Conservation (phyloP, 2,329 filamentous ascomycete species). For the Aspergillus fructus region DNA sequence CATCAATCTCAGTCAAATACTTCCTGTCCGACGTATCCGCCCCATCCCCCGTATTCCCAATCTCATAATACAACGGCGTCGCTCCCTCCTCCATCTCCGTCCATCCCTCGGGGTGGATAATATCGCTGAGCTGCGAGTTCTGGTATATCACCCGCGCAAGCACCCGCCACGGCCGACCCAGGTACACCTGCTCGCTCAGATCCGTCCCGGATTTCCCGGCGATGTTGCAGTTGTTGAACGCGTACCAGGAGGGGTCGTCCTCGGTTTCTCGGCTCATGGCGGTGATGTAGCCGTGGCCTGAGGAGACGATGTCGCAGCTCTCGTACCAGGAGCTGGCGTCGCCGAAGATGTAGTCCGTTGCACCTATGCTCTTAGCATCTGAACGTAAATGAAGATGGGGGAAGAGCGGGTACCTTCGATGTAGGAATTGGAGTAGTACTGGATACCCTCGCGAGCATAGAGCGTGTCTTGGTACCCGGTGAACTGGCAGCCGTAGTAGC, state of each 20-base stretch:
- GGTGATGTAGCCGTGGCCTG: constrained; percentile 32
- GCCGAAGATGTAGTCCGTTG: constrained; percentile 39
- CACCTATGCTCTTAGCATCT: constrained; percentile 18
- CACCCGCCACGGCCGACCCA: constrained; percentile 35
- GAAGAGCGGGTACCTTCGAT: constrained; percentile 25
- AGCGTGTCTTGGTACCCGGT: constrained; percentile 38
- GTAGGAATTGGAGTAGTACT: constrained; percentile 35
- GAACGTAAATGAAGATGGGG: too few relatives aligned
- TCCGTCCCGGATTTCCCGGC: constrained; percentile 19
- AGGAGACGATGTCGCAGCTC: constrained; percentile 34
- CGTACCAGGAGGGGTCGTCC: constrained; percentile 31
- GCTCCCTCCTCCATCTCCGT: constrained; percentile 31
- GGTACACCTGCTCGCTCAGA: constrained; percentile 27
- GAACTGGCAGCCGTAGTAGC: constrained; percentile 37
- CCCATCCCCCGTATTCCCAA: constrained; percentile 27
- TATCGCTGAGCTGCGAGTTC: constrained; percentile 26
- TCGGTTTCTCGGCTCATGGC: constrained; percentile 28
- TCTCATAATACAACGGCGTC: constrained; percentile 34
- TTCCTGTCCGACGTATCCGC: constrained; percentile 19
- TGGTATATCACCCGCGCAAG: constrained; percentile 37
- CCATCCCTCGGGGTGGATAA: constrained; percentile 35
- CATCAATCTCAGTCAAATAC: constrained; percentile 24
- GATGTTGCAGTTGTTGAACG: constrained; percentile 30
- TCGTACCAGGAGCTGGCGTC: constrained; percentile 30
- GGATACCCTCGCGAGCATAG: constrained; percentile 33